A percentile compares a stretch with the other conserved stretches of the same genome.
Conservation (phyloP, 352 stramenopile species). For the Globisporangium abappressorium region DNA sequence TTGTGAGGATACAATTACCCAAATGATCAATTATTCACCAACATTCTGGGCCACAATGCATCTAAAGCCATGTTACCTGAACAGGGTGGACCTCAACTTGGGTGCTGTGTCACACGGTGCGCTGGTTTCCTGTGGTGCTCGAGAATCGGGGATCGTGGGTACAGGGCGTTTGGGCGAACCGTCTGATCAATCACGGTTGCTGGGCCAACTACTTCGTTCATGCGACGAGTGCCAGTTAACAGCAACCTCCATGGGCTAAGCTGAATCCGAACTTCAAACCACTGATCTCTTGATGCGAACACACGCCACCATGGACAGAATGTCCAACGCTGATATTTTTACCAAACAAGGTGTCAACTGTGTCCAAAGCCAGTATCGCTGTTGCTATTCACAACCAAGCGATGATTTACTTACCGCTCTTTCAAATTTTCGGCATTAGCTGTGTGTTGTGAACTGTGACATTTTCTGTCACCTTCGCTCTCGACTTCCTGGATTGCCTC, state of each 20-base stretch:
- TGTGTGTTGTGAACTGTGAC: background rate
- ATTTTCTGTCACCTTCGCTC: background rate
- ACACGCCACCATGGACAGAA: background rate
- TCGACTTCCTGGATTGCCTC: background rate
- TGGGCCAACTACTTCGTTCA: background rate
- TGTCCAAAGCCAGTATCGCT: background rate
- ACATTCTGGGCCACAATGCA: background rate
- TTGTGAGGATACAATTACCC: constrained; percentile 1
- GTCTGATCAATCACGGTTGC: background rate
- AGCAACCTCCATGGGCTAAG: no score
- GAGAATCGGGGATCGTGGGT: no score
- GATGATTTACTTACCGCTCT: background rate
- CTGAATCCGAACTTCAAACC: background rate
- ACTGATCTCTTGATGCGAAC: background rate
- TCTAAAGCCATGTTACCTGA: background rate
- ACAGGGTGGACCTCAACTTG: background rate
- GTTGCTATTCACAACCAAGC: background rate
- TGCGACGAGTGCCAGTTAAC: no score
- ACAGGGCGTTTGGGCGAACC: background rate
- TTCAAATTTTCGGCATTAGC: background rate
- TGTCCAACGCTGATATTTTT: background rate
- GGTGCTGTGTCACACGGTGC: background rate
- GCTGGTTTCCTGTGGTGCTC: background rate
- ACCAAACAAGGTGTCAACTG: background rate
- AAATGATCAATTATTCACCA: background rate